A percentile compares a stretch with the other conserved stretches of the same genome.
phyloP scores from a whole-genome alignment of 495 filamentous ascomycete species.

The Penicillium odoratum region DNA sequence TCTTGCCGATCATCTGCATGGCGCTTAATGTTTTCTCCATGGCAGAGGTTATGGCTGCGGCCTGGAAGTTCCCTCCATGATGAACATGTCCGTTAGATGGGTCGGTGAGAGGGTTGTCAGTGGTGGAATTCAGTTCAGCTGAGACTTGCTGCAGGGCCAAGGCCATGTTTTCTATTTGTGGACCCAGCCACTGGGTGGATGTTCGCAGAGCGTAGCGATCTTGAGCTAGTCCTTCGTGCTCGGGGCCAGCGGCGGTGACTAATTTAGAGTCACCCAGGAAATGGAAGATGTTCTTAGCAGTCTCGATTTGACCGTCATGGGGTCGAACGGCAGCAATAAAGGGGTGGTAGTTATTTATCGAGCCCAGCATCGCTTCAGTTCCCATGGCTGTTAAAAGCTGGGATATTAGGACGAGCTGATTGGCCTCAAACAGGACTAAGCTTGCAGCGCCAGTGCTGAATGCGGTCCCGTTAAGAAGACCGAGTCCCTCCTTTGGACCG shows the following conservation, averaged over 20 bases:
- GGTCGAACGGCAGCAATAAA: not conserved
- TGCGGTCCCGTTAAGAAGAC: constrained; percentile 67
- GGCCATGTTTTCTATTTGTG: constrained; percentile 57
- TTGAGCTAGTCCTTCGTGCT: constrained; percentile 44
- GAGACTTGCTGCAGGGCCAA: constrained; percentile 40
- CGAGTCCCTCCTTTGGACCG: constrained; percentile 51
- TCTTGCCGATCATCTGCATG: constrained; percentile 55
- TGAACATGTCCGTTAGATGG: constrained; percentile 29
- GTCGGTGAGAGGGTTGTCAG: not conserved
- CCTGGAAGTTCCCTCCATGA: constrained; percentile 66
- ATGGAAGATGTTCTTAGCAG: not conserved
- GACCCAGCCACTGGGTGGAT: constrained; percentile 64
- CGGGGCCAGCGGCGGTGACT: not conserved
- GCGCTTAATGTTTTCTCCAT: constrained; percentile 59
- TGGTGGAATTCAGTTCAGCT: not conserved
- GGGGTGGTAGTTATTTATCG: constrained; percentile 39
- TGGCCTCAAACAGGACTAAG: constrained; percentile 56
- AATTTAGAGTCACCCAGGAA: not conserved
- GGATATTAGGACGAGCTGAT: constrained; percentile 55
- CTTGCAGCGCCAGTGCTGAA: constrained; percentile 54
- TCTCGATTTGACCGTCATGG: not conserved
- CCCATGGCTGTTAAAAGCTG: constrained; percentile 55
- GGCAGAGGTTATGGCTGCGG: constrained; percentile 54
- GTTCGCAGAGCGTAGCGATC: constrained; percentile 62
- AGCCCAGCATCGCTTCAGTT: constrained; percentile 51